Conservation (phyloP, 208 protist genomes). For the Crithidia mellificae region DNA sequence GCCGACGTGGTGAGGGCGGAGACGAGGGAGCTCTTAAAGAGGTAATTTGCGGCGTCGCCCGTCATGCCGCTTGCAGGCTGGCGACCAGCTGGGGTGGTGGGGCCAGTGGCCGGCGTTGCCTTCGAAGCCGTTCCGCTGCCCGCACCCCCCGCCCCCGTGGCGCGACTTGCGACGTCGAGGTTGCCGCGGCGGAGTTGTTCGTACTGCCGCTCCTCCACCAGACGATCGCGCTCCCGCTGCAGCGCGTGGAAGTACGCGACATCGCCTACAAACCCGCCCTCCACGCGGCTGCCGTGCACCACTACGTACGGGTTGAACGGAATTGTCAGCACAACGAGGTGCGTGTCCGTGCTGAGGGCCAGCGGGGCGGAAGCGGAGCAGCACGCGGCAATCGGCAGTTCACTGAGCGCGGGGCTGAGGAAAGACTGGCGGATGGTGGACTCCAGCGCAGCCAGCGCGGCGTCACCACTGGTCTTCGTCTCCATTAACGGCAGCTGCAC, state of each 20-base stretch:
- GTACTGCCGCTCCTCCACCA: slow-evolving; percentile 32
- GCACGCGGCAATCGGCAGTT: not conserved
- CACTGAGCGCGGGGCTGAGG: slow-evolving; percentile 27
- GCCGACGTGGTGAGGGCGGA: slow-evolving; percentile 39
- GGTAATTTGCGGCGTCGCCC: slow-evolving; percentile 17
- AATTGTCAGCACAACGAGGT: slow-evolving; percentile 18
- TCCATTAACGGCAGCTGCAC: slow-evolving; percentile 4
- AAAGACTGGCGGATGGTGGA: slow-evolving; percentile 26
- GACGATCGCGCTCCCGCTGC: slow-evolving; percentile 45
- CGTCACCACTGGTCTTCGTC: not conserved
- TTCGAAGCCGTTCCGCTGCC: not conserved
- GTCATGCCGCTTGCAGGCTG: slow-evolving; percentile 5
- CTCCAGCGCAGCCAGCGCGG: slow-evolving; percentile 10
- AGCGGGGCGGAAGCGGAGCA: slow-evolving; percentile 7
- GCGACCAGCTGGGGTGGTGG: slow-evolving; percentile 30
- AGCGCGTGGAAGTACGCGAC: slow-evolving; percentile 30
- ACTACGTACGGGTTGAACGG: slow-evolving; percentile 68
- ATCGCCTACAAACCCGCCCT: slow-evolving; percentile 51
- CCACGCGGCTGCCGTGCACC: slow-evolving; percentile 71
- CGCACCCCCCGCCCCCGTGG: slow-evolving; percentile 4
- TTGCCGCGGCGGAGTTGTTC: slow-evolving; percentile 22
- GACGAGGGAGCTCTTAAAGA: slow-evolving; percentile 51
- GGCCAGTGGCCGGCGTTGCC: not conserved
- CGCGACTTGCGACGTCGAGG: not conserved
- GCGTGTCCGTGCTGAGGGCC: not conserved